These are phyloP conservation scores for Nicotiana sylvestris DNA, from an alignment of 257 asterid species.

Conservation along the genomic window DNA sequence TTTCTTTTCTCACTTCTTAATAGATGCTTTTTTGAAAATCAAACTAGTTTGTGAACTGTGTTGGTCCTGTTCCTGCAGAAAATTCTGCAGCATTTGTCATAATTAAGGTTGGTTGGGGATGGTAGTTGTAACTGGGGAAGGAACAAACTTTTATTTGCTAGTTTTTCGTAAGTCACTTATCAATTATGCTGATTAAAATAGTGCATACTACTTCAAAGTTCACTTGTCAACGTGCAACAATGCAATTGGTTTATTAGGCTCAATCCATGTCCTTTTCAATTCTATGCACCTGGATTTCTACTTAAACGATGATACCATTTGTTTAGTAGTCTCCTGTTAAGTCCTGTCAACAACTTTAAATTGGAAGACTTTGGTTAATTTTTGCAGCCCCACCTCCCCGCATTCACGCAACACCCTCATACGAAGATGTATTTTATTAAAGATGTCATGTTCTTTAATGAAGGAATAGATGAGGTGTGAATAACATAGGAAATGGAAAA, in stretches of 20 bases:
- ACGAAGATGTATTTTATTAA: not conserved
- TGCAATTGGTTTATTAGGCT: not conserved
- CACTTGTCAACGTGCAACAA: conserved; percentile 2
- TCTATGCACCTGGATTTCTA: not conserved
- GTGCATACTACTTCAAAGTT: not conserved
- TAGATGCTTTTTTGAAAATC: not conserved
- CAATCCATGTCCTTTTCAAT: not conserved
- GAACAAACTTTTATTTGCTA: not conserved
- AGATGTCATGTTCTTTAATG: not conserved
- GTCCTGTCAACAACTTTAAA: not conserved
- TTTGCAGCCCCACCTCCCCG: not conserved
- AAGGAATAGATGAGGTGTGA: not conserved
- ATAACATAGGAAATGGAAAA: not conserved
- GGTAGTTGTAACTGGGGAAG: not conserved
- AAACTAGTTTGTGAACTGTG: not conserved
- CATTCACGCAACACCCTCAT: not conserved
- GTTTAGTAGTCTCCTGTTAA: not conserved
- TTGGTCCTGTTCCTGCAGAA: not conserved
- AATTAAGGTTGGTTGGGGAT: not conserved
- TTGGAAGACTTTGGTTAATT: not conserved
- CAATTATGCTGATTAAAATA: not conserved
- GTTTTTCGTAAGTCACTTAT: not conserved
- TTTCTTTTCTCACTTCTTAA: not conserved
- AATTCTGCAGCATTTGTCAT: not conserved
- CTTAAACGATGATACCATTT: not conserved